Base-by-base conservation (phyloP, 495 filamentous ascomycete species). In the Clohesyomyces aquaticus region DNA sequence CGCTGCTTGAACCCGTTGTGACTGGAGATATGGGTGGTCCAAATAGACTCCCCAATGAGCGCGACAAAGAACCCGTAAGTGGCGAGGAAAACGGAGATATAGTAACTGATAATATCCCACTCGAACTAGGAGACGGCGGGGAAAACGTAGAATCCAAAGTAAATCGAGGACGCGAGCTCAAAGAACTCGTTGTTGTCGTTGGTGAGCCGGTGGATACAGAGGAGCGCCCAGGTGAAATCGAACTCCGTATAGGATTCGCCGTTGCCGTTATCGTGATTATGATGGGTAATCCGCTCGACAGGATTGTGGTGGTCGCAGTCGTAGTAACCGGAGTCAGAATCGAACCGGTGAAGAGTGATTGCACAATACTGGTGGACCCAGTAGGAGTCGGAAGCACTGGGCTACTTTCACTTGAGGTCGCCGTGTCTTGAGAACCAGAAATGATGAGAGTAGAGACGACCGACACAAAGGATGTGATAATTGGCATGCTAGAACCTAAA, bases 341-440 rank as follows among this genome's bases (percentile, higher is more conserved):
- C 14, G 32, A 38, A 38, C 32, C 14, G 6, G 6, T 14, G 14
- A 14, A 38, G 14, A 14, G 32, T 6, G 32, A 6, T 38, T 6
- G 8, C 4, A 22, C 43, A 6, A 8, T 4, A 8, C 16, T 8
- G 21, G 4, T 47, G 4, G 43, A 18, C 18, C 21, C 43, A 47
- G 43, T 8, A n/a, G 43, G 8, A 47, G 43, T 47, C n/a, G 43
- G n/a, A 47, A n/a, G 21, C 43, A 47, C 43, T 18, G n/a, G 43
- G 43, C 43, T 47, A 47, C 43, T 47, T n/a, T 8, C 43, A 38
- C 14, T 38, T 14, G 32, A 38, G 6, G 32, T 38, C 32, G 32
- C 14, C 32, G 14, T 38, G 6, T 14, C 32, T 14, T 6, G 32
- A 14, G 32, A 38, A 14, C 32, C 14, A 6, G 32, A 14, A 6